Evolutionary conservation across 1,284 basidiomycete genomes (phyloP).

Genomic region (Apiotrichum veenhuisii): DNA sequence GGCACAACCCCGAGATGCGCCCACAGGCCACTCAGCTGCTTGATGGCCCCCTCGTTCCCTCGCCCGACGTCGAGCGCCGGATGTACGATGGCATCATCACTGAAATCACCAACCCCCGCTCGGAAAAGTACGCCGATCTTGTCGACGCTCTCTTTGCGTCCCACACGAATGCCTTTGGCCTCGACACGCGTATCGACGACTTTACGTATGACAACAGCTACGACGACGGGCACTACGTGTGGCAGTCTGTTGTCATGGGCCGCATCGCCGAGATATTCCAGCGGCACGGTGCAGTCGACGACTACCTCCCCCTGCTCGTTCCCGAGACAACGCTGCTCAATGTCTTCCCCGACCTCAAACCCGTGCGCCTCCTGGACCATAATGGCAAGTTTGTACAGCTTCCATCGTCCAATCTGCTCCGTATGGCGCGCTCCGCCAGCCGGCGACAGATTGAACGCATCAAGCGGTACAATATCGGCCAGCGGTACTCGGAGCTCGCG

Average conservation of each 20-base stretch:
- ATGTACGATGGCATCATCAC: conserved; percentile 38
- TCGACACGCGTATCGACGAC: conserved; percentile 61
- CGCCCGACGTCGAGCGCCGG: conserved; percentile 36
- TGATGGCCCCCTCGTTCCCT: conserved; percentile 65
- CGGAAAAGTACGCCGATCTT: conserved; percentile 40
- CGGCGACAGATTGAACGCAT: conserved; percentile 69
- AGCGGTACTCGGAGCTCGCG: conserved; percentile 55
- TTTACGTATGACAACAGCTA: conserved; percentile 78
- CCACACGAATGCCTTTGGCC: conserved; percentile 52
- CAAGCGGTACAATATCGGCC: conserved; percentile 82
- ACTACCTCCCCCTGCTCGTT: conserved; percentile 73
- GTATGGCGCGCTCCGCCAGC: conserved; percentile 81
- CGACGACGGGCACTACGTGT: conserved; percentile 56
- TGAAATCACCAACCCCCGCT: conserved; percentile 45
- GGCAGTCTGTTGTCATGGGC: conserved; percentile 62
- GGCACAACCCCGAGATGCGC: conserved; percentile 76
- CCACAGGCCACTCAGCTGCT: conserved; percentile 82
- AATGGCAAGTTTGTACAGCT: conserved; percentile 77
- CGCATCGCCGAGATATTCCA: conserved; percentile 72
- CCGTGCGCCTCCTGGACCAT: conserved; percentile 72
- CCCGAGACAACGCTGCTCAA: conserved; percentile 60
- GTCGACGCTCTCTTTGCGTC: conserved; percentile 38
- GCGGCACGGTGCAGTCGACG: conserved; percentile 81
- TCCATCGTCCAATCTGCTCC: conserved; percentile 70
- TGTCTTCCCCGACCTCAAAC: conserved; percentile 58